Percentiles rank a stretch among this genome's conserved stretches.
These are phyloP conservation scores for Phytophthora uliginosa DNA, from an alignment of 352 stramenopile species.

Conservation along the genomic window DNA sequence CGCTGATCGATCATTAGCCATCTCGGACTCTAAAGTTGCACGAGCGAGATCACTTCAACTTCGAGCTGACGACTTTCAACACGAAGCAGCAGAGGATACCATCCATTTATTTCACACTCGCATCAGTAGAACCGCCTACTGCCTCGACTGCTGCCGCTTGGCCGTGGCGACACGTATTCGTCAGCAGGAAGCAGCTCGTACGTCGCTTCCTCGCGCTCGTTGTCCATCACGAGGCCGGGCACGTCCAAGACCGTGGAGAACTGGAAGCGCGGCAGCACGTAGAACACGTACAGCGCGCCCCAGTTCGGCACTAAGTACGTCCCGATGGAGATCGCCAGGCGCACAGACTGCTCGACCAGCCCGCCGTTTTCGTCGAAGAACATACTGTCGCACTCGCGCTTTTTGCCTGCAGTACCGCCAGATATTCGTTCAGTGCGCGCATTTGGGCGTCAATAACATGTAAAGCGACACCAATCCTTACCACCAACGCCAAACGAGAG, in stretches of 20 bases:
- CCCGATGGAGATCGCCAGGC: slow-evolving; percentile 58
- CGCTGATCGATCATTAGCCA: slow-evolving; percentile 8
- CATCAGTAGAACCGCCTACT: slow-evolving; percentile 28
- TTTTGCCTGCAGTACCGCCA: slow-evolving; percentile 27
- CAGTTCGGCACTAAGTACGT: slow-evolving; percentile 74
- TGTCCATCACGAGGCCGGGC: slow-evolving; percentile 46
- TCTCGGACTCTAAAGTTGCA: neutral
- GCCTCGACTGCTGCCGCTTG: slow-evolving; percentile 14
- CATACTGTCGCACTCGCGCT: slow-evolving; percentile 67
- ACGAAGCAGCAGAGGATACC: neutral
- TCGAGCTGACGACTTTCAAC: slow-evolving; percentile 6
- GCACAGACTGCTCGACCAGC: slow-evolving; percentile 62
- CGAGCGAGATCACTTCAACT: slow-evolving; percentile 17
- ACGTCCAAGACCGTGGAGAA: slow-evolving; percentile 71
- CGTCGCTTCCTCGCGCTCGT: slow-evolving; percentile 24
- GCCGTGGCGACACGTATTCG: slow-evolving; percentile 9
- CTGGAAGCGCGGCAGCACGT: slow-evolving; percentile 69
- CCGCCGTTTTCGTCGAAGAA: slow-evolving; percentile 77
- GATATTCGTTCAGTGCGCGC: neutral
- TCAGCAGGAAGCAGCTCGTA: slow-evolving; percentile 32
- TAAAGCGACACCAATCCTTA: slow-evolving; percentile 27
- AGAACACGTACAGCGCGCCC: slow-evolving; percentile 81
- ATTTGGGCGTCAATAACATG: neutral
- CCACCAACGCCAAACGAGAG: slow-evolving; percentile 61
- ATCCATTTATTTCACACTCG: slow-evolving; percentile 13